These are phyloP conservation scores for Carex sylvatica DNA, from an alignment of 202 grass and related monocot species.

Conservation along the genomic window DNA sequence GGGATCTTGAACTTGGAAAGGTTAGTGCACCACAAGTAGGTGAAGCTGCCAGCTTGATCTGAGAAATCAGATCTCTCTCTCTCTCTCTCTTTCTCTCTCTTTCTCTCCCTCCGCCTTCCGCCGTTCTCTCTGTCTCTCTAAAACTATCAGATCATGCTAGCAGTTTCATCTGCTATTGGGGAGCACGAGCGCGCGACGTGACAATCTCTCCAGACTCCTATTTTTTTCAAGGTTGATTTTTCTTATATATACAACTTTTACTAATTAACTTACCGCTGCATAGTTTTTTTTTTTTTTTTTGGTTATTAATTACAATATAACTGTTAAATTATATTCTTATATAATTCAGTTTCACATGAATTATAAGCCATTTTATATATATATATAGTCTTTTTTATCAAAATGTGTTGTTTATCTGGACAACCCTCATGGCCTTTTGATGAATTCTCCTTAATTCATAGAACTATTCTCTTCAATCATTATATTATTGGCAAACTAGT, in stretches of 20 bases:
- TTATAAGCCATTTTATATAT: neutral
- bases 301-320: neutral
- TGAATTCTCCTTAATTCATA: neutral
- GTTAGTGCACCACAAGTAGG: constrained; percentile 45
- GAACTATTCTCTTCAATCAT: neutral
- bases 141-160: constrained; percentile 73
- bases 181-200: constrained; percentile 20
- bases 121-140: neutral
- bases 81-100: neutral
- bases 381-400: neutral
- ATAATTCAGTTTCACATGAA: neutral
- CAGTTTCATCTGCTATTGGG: constrained; percentile 71
- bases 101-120: neutral
- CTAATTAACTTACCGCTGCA: neutral
- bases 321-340: neutral
- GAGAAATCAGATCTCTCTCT: constrained; percentile 17
- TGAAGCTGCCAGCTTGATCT: constrained; percentile 88
- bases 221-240: neutral
- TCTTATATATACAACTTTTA: neutral
- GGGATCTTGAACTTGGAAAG: neutral
- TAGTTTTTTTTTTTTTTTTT: neutral
- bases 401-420: neutral
- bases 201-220: neutral
- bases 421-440: neutral
- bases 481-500: neutral